Base-by-base conservation (phyloP, 345 rosid species). In the Gossypium raimondii region DNA sequence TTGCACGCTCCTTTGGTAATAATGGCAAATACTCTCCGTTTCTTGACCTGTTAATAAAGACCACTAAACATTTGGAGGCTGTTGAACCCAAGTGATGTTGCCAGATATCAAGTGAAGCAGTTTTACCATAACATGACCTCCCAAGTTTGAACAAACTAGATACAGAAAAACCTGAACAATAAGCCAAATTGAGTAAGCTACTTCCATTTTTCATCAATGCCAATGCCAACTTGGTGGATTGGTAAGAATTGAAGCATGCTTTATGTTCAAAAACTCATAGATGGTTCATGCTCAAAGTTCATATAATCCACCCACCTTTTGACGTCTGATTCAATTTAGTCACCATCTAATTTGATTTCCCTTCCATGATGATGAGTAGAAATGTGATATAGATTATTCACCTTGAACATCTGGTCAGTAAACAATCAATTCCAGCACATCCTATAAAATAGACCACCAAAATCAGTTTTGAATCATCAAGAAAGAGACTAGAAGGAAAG, bases 31-130 rank as follows among this genome's bases (percentile, higher is more conserved):
- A 5, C 41, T 5, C 41, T 34, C 41, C 7, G 41, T 34, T 34
- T 34, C 41, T 34, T 34, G 41, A 34, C 38, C 38, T 34, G 6
- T 34, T 34, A 29, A 29, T 29, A 29, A 29, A 29, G 34, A 34
- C 7, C 41, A 34, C 41, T 34, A 34, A 34, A 34, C 41, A 34
- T 34, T 45, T 1, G 92, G 82, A 22, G 86, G 77, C 76, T 85
- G 93, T 72, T 82, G 76, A 41, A 84, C 82, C 89, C 90, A 94
- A 1, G 91, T 94, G 81, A 85, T 86, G 80, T 94, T 94, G 41
- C 41, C 41, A 4, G 41, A 34, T 34, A 5, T 34, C 41, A 34
- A 34, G 41, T 44, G 18, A 41, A 60, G 48, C 27, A 9, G 34
- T 59, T 52, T 2, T 14, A 17, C 25, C 29, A 41, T 11, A 50